Percentiles rank a stretch among this genome's conserved stretches.
phyloP scores from a whole-genome alignment of 2,329 filamentous ascomycete genomes.

The Fusarium torulosum region DNA sequence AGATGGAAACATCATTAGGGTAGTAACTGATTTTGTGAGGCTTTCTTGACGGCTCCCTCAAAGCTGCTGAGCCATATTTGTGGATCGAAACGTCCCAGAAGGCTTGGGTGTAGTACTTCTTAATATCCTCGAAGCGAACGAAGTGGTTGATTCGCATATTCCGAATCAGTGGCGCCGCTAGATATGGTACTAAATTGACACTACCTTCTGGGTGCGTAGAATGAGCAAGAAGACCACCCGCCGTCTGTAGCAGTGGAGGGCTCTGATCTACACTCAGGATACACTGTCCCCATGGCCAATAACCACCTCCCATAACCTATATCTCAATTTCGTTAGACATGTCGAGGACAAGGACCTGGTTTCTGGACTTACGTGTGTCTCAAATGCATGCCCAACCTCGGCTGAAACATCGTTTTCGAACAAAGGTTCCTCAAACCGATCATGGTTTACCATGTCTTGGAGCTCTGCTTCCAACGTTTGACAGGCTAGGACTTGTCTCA shows the following conservation, averaged over 20 bases:
- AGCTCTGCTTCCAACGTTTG: constrained; percentile 15
- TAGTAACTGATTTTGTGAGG: constrained; percentile 40
- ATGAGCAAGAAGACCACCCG: constrained; percentile 21
- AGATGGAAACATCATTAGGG: constrained; percentile 13
- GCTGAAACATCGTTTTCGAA: constrained; percentile 42
- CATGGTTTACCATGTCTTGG: background rate
- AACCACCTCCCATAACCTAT: constrained; percentile 43
- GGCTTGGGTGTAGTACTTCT: constrained; percentile 40
- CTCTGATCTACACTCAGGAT: background rate
- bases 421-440: constrained; percentile 33
- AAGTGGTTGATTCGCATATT: constrained; percentile 22
- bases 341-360: background rate
- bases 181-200: background rate
- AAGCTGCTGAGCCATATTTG: constrained; percentile 45
- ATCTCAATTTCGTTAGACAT: constrained; percentile 4
- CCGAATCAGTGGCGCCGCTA: constrained; percentile 11
- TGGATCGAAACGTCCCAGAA: constrained; percentile 47
- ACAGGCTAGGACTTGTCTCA: constrained; percentile 24
- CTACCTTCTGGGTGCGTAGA: constrained; percentile 3
- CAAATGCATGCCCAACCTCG: constrained; percentile 47
- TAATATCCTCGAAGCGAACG: constrained; percentile 24
- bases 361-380: constrained; percentile 30
- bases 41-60: constrained; percentile 31
- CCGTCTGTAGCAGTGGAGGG: constrained; percentile 33
- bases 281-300: constrained; percentile 31